Percentiles rank a stretch among this genome's conserved stretches.
These are phyloP conservation scores for Aristolochia californica DNA, from an alignment of 164 flowering plant genomes.

Conservation along the genomic window DNA sequence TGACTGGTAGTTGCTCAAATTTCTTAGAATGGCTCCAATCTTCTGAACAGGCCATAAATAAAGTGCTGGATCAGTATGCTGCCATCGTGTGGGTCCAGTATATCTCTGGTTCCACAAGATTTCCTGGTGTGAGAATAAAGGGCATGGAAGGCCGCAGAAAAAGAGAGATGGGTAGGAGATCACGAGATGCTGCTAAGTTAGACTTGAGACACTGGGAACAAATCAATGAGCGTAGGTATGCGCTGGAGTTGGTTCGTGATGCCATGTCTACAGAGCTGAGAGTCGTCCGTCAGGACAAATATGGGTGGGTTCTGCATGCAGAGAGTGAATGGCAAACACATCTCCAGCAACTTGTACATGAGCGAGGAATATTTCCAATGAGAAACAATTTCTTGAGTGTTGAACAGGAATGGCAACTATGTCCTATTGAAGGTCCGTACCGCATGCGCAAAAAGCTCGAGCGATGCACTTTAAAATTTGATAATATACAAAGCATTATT, in stretches of 20 bases:
- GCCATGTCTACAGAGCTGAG: constrained; percentile 90
- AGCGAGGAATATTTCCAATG: constrained; percentile 80
- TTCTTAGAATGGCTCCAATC: constrained; percentile 78
- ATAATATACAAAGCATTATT: constrained; percentile 60
- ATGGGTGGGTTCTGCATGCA: constrained; percentile 99
- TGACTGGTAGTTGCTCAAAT: constrained; percentile 52
- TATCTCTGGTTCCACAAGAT: constrained; percentile 80
- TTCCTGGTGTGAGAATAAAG: constrained; percentile 89
- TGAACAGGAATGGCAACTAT: constrained; percentile 95
- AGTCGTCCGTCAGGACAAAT: constrained; percentile 93
- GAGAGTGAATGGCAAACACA: constrained; percentile 97
- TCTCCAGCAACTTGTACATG: constrained; percentile 96
- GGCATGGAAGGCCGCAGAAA: constrained; percentile 90
- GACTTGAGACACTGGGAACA: constrained; percentile 80
- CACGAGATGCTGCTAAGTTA: constrained; percentile 50
- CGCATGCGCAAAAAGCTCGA: constrained; percentile 98
- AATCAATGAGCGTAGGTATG: constrained; percentile 82
- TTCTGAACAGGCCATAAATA: constrained; percentile 60
- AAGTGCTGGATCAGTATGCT: constrained; percentile 86
- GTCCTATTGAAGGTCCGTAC: constrained; percentile 98
- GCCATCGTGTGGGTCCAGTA: constrained; percentile 93
- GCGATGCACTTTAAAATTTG: constrained; percentile 60
- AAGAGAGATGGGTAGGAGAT: constrained; percentile 72
- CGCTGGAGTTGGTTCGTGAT: constrained; percentile 86
- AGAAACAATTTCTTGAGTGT: constrained; percentile 25